Conservation (phyloP, 2,329 filamentous ascomycete genomes). For the Paraphoma chrysanthemicola region DNA sequence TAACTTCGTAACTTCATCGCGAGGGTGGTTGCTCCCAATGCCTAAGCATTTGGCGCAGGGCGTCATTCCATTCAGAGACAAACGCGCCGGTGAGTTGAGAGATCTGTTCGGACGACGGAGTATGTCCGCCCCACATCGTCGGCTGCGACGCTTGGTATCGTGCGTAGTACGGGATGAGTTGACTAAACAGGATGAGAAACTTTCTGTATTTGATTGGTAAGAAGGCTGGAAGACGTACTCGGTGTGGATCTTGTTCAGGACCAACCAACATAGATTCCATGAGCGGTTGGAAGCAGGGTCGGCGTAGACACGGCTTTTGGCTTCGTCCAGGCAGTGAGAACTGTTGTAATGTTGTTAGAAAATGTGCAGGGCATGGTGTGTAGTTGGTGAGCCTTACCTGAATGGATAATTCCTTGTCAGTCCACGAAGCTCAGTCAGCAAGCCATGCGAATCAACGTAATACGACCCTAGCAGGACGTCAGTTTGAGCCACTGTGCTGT, state of each 20-base stretch:
- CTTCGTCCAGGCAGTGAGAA: conserved; percentile 69
- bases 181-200: conserved; percentile 50
- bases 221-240: conserved; percentile 59
- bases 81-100: conserved; percentile 68
- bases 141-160: conserved; percentile 66
- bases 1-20: conserved; percentile 4
- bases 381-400: conserved; percentile 34
- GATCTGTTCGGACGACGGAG: conserved; percentile 63
- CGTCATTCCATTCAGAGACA: conserved; percentile 70
- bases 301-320: conserved; percentile 66
- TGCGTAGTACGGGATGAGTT: conserved; percentile 68
- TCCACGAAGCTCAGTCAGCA: conserved; percentile 73
- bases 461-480: conserved; percentile 56
- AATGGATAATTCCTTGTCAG: conserved; percentile 73
- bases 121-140: conserved; percentile 72
- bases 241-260: conserved; percentile 69
- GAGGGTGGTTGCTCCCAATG: conserved; percentile 70
- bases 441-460: conserved; percentile 74
- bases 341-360: conserved; percentile 38
- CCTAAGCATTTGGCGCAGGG: conserved; percentile 69
- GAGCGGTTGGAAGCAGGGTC: conserved; percentile 72
- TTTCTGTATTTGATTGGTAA: neutral
- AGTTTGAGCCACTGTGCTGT: conserved; percentile 1
- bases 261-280: conserved; percentile 80
- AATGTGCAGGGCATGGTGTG: neutral